Evolutionary conservation across 2,329 filamentous ascomycete species (phyloP).

Genomic region (Apiospora rasikravindrae): DNA sequence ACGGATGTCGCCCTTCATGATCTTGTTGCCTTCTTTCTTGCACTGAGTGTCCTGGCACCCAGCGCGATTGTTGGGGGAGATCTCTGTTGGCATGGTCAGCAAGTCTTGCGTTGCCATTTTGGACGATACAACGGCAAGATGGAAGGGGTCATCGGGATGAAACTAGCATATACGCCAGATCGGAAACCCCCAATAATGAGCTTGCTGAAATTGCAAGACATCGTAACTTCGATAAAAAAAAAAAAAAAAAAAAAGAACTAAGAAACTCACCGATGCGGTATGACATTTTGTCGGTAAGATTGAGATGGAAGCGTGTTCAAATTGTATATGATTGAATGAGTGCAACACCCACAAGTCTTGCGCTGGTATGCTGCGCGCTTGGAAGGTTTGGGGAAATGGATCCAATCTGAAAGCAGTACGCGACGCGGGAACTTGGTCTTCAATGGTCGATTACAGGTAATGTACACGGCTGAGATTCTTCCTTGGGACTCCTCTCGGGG

Average conservation of each 20-base stretch:
- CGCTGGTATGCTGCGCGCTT: constrained; percentile 21
- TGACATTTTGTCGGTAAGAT: constrained; percentile 1
- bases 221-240: background rate
- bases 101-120: background rate
- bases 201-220: background rate
- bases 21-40: constrained; percentile 72
- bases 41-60: constrained; percentile 76
- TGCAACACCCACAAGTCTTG: background rate
- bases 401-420: background rate
- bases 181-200: background rate
- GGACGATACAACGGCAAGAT: background rate
- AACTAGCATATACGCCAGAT: background rate
- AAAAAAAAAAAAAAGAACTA: background rate
- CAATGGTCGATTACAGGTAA: background rate
- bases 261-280: constrained; percentile 1
- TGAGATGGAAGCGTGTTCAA: background rate
- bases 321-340: constrained; percentile 16
- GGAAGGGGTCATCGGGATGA: background rate
- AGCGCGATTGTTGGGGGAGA: constrained; percentile 73
- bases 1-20: constrained; percentile 78
- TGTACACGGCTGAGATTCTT: background rate
- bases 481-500: background rate
- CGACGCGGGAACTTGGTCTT: background rate
- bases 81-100: constrained; percentile 57
- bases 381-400: constrained; percentile 12